Base-by-base conservation (phyloP, 768 basidiomycete genomes). In the Pleurotus tuber-regium region DNA sequence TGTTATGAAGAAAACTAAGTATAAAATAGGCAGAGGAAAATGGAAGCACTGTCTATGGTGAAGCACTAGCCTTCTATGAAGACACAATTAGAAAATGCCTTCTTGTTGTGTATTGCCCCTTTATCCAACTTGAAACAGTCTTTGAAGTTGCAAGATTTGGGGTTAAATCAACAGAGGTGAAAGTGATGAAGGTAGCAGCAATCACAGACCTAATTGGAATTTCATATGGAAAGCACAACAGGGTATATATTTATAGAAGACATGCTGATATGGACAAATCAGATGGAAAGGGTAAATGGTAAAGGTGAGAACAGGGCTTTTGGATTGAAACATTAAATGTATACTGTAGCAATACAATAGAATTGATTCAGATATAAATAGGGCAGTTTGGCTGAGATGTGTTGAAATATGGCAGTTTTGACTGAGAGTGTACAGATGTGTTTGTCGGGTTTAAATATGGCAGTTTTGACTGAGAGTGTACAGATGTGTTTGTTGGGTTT, bases 1-100 rank as follows among this genome's bases (percentile, higher is more conserved):
- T 8, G 19, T 21, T 16, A 36, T 43, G 23, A 6, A 12, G 25
- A n/a, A n/a, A n/a, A n/a, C n/a, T n/a, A n/a, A n/a, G n/a, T n/a
- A n/a, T n/a, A n/a, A n/a, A n/a, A n/a, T n/a, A n/a, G n/a, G n/a
- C n/a, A n/a, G n/a, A n/a, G n/a, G n/a, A n/a, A n/a, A n/a, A n/a
- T n/a, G n/a, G n/a, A n/a, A n/a, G n/a, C n/a, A n/a, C n/a, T n/a
- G 28, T 51, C 19, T 61, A 54, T 56, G 59, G 51, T 14, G 58
- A 61, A 51, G 59, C 58, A 24, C 28, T 54, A 3, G 58, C 58
- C 38, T 61, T 61, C 50, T 59, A 51, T 50, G 28, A 52, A 35
- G 12, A 38, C 4, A 10, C 21, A 12, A 24, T 23, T 10, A 7
- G 31, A 52, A n/a, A 19, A 4, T 7, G 42, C 18, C 14, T 6